phyloP scores from a whole-genome alignment of 2,329 filamentous ascomycete genomes.

The Penicillium sp. region DNA sequence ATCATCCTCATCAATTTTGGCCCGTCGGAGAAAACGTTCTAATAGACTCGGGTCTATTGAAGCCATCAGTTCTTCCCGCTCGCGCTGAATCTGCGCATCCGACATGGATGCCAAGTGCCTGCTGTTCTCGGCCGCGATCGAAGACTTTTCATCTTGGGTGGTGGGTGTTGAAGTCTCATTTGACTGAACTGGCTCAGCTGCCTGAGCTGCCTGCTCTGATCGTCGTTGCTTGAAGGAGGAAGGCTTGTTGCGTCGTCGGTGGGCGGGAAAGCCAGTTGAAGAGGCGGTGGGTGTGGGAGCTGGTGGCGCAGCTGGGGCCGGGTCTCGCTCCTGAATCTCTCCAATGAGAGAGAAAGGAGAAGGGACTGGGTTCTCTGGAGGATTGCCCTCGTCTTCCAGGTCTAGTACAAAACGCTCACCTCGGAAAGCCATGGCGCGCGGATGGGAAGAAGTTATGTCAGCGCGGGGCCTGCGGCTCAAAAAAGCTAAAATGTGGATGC shows the following conservation, averaged over 20 bases:
- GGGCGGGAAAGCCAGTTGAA: slow-evolving; percentile 81
- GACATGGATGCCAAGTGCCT: slow-evolving; percentile 76
- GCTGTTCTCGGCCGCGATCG: slow-evolving; percentile 82
- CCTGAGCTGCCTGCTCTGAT: slow-evolving; percentile 30
- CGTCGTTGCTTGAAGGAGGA: slow-evolving; percentile 80
- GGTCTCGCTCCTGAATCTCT: slow-evolving; percentile 77
- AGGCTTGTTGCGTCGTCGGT: slow-evolving; percentile 70
- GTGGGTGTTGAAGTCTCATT: slow-evolving; percentile 6
- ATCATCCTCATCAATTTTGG: slow-evolving; percentile 68
- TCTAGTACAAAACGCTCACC: slow-evolving; percentile 64
- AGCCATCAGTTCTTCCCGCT: slow-evolving; percentile 77
- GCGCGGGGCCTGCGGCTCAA: slow-evolving; percentile 39
- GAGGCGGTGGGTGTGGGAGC: slow-evolving; percentile 51
- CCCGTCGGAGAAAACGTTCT: slow-evolving; percentile 71
- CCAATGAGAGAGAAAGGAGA: slow-evolving; percentile 54
- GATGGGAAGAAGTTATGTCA: slow-evolving; percentile 25
- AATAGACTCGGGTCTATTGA: slow-evolving; percentile 74
- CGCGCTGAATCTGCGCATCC: slow-evolving; percentile 74
- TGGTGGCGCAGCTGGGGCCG: slow-evolving; percentile 44
- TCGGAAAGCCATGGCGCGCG: slow-evolving; percentile 48
- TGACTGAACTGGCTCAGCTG: slow-evolving; percentile 7
- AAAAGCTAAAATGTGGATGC: slow-evolving; percentile 35
- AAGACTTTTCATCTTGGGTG: slow-evolving; percentile 58
- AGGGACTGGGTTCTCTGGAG: slow-evolving; percentile 17
- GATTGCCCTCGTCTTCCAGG: slow-evolving; percentile 50